Base-by-base conservation (phyloP, 1,284 basidiomycete genomes). In the Athelia psychrophila region DNA sequence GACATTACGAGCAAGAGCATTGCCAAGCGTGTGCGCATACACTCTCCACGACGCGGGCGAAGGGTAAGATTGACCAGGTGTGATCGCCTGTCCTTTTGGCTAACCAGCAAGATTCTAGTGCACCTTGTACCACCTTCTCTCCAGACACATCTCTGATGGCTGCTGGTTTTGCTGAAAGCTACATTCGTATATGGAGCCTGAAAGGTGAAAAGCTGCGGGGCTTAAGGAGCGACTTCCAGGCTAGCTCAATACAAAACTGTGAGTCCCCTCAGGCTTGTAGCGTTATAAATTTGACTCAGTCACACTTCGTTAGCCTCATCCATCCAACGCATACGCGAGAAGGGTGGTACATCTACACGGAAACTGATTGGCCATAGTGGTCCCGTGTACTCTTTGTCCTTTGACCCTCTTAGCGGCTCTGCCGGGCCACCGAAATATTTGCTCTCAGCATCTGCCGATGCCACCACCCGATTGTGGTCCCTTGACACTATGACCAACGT, bases 281-380 rank as follows among this genome's bases (percentile, higher is more conserved):
- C 51, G n/a, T 42, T 8, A 18, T 47, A 9, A 33, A 38, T 49
- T 47, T 56, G 44, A 19, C 36, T 38, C 49, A 30, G 6, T 45
- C 4, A 38, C 44, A 55, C n/a, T n/a, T n/a, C n/a, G n/a, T 36
- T 32, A 92, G 91, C 74, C 45, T 61, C 77, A 22, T 83, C 84
- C 8, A 67, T 89, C 15, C 77, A 77, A 24, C 84, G 84, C 64
- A 77, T 88, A 19, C 78, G 81, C 58, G 90, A 94, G 66, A 92
- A 88, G 65, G 87, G 87, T 51, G 91, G 87, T 1, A 78, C 81
- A 22, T 84, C 88, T 1, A 93, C 94, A 23, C 87, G 95, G 32
- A 98, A 98, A 71, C 80, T 99, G 13, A 87, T 99, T 50, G 97
- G 95, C 1, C 97, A 99, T 68, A 96, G 93, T 55, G 97, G 93